Evolutionary conservation across 75 land plant species (phyloP), one percentile per base, ranked within the genome.

Genomic region (Cryptomeria japonica): DNA sequence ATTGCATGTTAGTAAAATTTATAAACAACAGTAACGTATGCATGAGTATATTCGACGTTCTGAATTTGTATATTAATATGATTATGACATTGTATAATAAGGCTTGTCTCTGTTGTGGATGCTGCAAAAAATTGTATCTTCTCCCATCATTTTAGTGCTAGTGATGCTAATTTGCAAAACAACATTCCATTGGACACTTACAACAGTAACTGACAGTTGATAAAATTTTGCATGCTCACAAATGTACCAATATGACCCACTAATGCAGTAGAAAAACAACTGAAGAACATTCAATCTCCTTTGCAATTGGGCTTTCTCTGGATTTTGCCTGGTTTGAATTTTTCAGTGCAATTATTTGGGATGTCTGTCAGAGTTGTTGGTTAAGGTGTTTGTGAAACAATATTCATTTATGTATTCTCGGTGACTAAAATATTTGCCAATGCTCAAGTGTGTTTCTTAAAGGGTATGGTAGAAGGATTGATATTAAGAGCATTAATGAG

Each of bases 301-400:
- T 83, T 95, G 51, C 89, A 93, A 31, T 32, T 94, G 80, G 91
- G 92, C 31, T 95, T 95, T 75, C 44, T 72, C 70, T 94, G 96
- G 96, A 77, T 95, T 79, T 64, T 95, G 47, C 94, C 96, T 68
- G 95, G 96, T 95, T 42, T 49, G 86, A 75, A 83, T 73, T 82
- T 68, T 86, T 82, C 85, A 84, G 53, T 55, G 18, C 61, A 84
- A 38, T 84, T 84, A 31, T 41, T 42, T 42, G 32, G 83, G 25
- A 80, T 10, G 44, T 3, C 49, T 80, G 10, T 19, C 2, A 80
- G 83, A 22, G 83, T 80, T 42, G 12, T 44, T 28, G 37, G 31
- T 44, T 9, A 80, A 39, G 28, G 39, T 42, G 31, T 80, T 80
- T 80, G 49, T 80, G 49, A 25, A 84, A 53, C 85, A 51, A 53